A percentile compares a stretch with the other conserved stretches of the same genome.
Conservation (phyloP, 306 rosid genomes). For the Begonia peltatifolia region DNA sequence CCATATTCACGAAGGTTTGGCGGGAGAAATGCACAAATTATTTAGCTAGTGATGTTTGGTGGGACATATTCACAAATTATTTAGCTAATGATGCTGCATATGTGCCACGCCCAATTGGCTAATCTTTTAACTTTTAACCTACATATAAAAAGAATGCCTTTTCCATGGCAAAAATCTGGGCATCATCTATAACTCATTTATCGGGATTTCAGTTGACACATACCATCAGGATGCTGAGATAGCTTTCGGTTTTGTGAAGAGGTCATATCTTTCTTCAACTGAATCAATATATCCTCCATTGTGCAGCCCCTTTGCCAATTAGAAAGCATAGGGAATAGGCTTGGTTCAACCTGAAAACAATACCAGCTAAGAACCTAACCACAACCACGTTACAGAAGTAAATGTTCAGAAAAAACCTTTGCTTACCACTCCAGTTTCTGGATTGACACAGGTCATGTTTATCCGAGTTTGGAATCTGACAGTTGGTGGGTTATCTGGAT, state of each 20-base stretch:
- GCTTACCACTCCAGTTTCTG: constrained; percentile 84
- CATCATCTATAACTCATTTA: constrained; percentile 3
- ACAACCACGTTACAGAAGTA: constrained; percentile 9
- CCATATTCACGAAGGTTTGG: constrained; percentile 42
- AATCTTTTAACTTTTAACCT: too few relatives aligned
- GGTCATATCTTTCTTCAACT: constrained; percentile 89
- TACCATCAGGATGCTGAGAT: constrained; percentile 92
- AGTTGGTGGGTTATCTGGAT: constrained; percentile 85
- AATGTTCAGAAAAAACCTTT: constrained; percentile 5
- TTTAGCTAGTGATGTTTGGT: constrained; percentile 23
- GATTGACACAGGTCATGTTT: constrained; percentile 86
- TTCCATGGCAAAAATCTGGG: neutral
- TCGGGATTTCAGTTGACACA: constrained; percentile 11
- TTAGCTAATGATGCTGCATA: too few relatives aligned
- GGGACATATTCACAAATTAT: neutral
- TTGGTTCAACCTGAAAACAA: constrained; percentile 73
- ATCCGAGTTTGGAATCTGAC: constrained; percentile 88
- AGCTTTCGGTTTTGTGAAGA: constrained; percentile 91
- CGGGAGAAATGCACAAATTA: constrained; percentile 8
- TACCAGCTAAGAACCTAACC: constrained; percentile 16
- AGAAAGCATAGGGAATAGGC: constrained; percentile 83
- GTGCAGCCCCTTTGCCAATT: constrained; percentile 86
- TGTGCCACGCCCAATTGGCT: too few relatives aligned
- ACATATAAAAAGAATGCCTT: neutral
- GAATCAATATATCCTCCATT: constrained; percentile 82